Evolutionary conservation across 2,329 filamentous ascomycete species (phyloP).

Genomic region (Xylaria arbuscula): DNA sequence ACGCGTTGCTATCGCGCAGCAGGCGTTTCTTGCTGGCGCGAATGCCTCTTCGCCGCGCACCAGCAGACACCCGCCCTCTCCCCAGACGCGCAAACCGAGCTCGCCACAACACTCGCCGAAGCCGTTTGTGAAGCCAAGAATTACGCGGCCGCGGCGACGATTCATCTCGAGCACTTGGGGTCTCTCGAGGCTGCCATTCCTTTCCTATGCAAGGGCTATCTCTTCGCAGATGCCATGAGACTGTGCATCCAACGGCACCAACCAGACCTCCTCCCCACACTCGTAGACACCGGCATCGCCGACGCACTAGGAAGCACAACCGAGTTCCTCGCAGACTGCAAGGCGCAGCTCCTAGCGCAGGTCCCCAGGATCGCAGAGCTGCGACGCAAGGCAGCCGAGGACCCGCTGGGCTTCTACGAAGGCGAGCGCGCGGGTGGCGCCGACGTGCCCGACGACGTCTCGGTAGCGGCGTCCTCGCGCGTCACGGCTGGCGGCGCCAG

Average conservation of each 20-base stretch:
- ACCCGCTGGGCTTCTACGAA: slow-evolving; percentile 90
- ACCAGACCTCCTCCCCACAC: slow-evolving; percentile 70
- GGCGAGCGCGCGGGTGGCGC: slow-evolving; percentile 72
- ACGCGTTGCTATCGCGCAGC: slow-evolving; percentile 86
- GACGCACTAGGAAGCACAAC: slow-evolving; percentile 86
- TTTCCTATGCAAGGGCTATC: slow-evolving; percentile 87
- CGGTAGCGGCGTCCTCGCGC: slow-evolving; percentile 83
- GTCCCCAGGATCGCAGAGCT: slow-evolving; percentile 87
- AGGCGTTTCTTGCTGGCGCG: slow-evolving; percentile 83
- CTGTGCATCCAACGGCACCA: slow-evolving; percentile 72
- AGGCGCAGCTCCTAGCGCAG: slow-evolving; percentile 83
- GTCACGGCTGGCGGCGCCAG: slow-evolving; percentile 83
- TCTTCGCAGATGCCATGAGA: slow-evolving; percentile 89
- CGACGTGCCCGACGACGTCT: slow-evolving; percentile 92
- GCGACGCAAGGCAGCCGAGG: slow-evolving; percentile 80
- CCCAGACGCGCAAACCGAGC: slow-evolving; percentile 67
- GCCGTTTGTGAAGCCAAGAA: slow-evolving; percentile 86
- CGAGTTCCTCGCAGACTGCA: slow-evolving; percentile 94
- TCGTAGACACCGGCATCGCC: slow-evolving; percentile 81
- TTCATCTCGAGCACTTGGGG: slow-evolving; percentile 83
- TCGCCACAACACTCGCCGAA: slow-evolving; percentile 81
- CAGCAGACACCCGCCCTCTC: slow-evolving; percentile 72
- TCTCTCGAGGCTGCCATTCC: slow-evolving; percentile 76
- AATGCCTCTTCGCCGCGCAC: slow-evolving; percentile 83
- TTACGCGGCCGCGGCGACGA: slow-evolving; percentile 79